Base-by-base conservation (phyloP, 2,329 filamentous ascomycete species). In the Davidsoniella virescens region DNA sequence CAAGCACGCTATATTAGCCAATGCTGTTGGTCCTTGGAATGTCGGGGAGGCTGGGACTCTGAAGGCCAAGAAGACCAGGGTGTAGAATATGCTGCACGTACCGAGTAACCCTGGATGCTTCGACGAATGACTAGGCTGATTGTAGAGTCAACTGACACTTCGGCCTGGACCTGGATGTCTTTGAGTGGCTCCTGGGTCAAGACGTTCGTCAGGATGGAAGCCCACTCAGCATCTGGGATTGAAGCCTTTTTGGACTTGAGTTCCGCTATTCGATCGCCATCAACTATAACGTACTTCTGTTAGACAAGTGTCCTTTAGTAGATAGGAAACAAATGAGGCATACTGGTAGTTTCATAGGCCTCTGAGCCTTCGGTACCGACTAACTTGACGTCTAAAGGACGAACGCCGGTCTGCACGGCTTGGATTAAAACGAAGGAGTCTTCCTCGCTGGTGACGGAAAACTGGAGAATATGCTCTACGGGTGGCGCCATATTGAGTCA, bases 41-140 rank as follows among this genome's bases (percentile, higher is more conserved):
- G 20, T 12, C 26, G 26, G 18, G 18, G 48, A 38, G 41, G 17
- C 16, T 44, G 40, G 42, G 41, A 33, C 16, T n/a, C 18, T 5
- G 18, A 18, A 33, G 4, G 3, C 23, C 4, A 23, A 18, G 23
- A 16, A 44, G 20, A 20, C 20, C 20, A 20, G 20, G 20, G 25
- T 26, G 39, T 8, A 43, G 23, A 39, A 20, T 8, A 7, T 39
- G n/a, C 17, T 37, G 16, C 37, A 62, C 73, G 55, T 67, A 82
- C 81, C 52, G 78, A 83, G 56, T 87, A 84, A 41, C 79, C 80
- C 55, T 78, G 70, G 38, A 81, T 71, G 51, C 77, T 74, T 59
- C 79, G 80, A 45, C 79, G 73, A 52, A 87, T 65, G 5, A 74
- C 76, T 54, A 88, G 69, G 16, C 70, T 52, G n/a, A 84, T 67